phyloP scores from a whole-genome alignment of 176 grass and related monocot species.

The Oropetium thomaeum region DNA sequence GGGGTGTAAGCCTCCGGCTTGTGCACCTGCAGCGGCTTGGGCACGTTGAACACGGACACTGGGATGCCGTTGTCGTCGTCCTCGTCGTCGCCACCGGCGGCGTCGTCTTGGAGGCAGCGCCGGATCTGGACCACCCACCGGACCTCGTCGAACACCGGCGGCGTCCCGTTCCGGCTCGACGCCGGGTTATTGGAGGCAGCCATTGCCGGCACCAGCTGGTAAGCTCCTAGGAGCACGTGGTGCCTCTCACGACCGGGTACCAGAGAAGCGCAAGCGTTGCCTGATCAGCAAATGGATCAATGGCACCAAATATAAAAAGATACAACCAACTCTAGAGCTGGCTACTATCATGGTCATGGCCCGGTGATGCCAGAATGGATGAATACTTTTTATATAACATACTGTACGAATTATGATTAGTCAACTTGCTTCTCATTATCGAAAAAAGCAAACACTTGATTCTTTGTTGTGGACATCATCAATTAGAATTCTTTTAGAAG shows the following conservation, averaged over 20 bases:
- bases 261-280: no score
- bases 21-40: slow-evolving; percentile 53
- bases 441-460: no score
- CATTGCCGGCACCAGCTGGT: slow-evolving; percentile 3
- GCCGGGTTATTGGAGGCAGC: not conserved
- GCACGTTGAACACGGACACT: slow-evolving; percentile 78
- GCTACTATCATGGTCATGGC: no score
- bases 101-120: slow-evolving; percentile 47
- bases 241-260: not conserved
- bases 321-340: no score
- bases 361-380: no score
- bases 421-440: no score
- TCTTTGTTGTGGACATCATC: no score
- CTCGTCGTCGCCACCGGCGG: slow-evolving; percentile 26
- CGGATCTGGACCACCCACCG: slow-evolving; percentile 81
- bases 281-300: no score
- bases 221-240: not conserved
- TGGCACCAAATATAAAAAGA: no score
- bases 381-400: no score
- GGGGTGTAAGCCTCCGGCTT: slow-evolving; percentile 72
- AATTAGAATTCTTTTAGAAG: no score
- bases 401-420: no score
- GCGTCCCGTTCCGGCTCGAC: not conserved
- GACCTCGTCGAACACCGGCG: slow-evolving; percentile 60
- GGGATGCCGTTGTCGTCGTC: slow-evolving; percentile 62